A percentile compares a stretch with the other conserved stretches of the same genome.
Conservation (phyloP, 1,284 basidiomycete genomes). For the Schizopora paradoxa region DNA sequence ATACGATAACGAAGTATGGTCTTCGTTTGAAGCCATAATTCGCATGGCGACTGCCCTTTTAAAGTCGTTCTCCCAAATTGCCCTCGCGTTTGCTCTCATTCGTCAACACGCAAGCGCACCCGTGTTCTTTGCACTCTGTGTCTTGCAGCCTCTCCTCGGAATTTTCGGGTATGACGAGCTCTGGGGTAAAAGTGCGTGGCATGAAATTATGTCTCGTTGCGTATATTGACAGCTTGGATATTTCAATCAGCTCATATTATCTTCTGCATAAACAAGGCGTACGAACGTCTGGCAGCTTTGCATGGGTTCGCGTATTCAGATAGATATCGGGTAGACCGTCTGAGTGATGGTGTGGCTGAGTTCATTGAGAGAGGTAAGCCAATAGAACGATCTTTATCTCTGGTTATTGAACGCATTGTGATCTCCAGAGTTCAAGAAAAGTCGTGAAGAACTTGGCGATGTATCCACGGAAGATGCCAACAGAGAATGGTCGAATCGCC, state of each 20-base stretch:
- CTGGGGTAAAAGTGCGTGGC: too few species aligned
- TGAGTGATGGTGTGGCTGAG: constrained; percentile 6
- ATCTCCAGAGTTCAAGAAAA: constrained; percentile 8
- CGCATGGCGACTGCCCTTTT: neutral
- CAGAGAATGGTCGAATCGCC: constrained; percentile 1
- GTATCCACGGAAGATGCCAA: neutral
- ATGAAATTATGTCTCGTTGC: too few species aligned
- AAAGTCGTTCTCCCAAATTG: neutral
- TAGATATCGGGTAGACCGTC: constrained; percentile 1
- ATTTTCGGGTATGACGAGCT: neutral
- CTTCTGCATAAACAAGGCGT: constrained; percentile 5
- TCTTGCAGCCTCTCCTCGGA: neutral
- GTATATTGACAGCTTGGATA: too few species aligned
- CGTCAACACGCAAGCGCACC: neutral
- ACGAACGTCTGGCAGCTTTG: constrained; percentile 6
- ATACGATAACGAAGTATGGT: neutral
- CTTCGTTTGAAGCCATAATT: neutral
- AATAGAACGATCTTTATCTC: neutral
- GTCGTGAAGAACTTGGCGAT: constrained; percentile 2
- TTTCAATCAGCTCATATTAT: constrained; percentile 1
- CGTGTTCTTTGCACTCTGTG: neutral
- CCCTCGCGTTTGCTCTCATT: constrained; percentile 1
- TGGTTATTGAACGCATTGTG: neutral
- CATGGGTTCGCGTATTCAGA: constrained; percentile 3
- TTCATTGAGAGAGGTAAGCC: constrained; percentile 5